Base-by-base conservation (phyloP, 352 stramenopile genomes). In the Phytophthora ohioensis region DNA sequence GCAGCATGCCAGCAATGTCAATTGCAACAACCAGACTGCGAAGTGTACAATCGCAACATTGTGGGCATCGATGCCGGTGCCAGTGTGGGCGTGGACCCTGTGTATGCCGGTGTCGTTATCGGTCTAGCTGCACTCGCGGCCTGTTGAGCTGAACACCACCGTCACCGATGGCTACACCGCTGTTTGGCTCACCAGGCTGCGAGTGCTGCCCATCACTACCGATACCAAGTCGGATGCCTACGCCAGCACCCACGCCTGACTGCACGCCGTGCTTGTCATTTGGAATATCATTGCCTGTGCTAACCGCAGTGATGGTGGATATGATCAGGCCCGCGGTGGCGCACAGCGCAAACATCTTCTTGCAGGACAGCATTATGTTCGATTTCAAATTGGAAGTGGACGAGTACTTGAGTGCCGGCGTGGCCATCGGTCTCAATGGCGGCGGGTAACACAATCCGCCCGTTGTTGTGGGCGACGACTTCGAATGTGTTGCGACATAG, bases 301-400 rank as follows among this genome's bases (percentile, higher is more conserved):
- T 71, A 6, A 60, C 61, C 27, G 68, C 59, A 4, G 58, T 36
- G 27, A 78, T 57, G 43, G 42, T 75, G 59, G 70, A 64, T 49
- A 78, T 61, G 55, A 78, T 41, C 60, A 75, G 35, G 21, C 49
- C 66, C 21, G 71, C 71, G 1, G 71, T 78, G 2, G 71, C 71
- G 59, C 71, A 78, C 38, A 71, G 12, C 12, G 66, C 56, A 51
- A 75, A 57, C 65, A 75, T 69, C 46, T 78, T 78, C 32, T 71
- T 67, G 71, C 65, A 75, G 55, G 71, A 71, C 17, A 78, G 48
- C 71, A 78, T 78, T 34, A 45, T 64, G 36, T 15, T 52, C 64
- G 57, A 58, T 12, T 60, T 55, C 32, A 68, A 60, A 53, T 36
- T 13, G 57, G n/a, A 41, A 45, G 43, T 21, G 52, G 30, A 57